Evolutionary conservation across 306 rosid genomes (phyloP).

Genomic region (Dryas octopetala): DNA sequence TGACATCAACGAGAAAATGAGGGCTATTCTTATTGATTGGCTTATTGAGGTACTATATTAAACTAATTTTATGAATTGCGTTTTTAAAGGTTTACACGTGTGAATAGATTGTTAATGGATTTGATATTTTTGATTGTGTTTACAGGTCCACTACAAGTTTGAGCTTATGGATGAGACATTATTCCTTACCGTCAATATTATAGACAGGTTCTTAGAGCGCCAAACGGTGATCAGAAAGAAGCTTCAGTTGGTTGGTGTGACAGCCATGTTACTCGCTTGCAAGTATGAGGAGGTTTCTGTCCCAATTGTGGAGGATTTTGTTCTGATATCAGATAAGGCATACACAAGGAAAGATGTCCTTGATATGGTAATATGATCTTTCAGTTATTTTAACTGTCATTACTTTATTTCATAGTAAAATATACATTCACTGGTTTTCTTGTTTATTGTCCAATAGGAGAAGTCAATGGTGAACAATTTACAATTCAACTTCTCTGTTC

Average conservation of each 20-base stretch:
- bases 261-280: conserved; percentile 60
- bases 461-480: conserved; percentile 50
- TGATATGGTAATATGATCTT: conserved; percentile 28
- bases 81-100: background rate
- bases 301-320: conserved; percentile 58
- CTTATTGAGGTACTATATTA: conserved; percentile 47
- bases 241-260: conserved; percentile 64
- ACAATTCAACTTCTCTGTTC: conserved; percentile 58
- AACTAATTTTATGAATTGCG: background rate
- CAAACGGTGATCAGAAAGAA: conserved; percentile 47
- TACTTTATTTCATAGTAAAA: too few species aligned
- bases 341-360: conserved; percentile 48
- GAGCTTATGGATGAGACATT: conserved; percentile 70
- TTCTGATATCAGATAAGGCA: conserved; percentile 60
- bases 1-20: conserved; percentile 60
- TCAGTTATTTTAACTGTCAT: too few species aligned
- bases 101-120: background rate
- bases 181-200: conserved; percentile 49
- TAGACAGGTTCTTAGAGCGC: conserved; percentile 53
- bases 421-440: too few species aligned
- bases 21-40: conserved; percentile 64
- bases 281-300: conserved; percentile 66
- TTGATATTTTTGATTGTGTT: background rate
- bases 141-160: conserved; percentile 64
- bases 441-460: conserved; percentile 12